Base-by-base conservation (phyloP, 1,284 basidiomycete species). In the Phylloboletellus chloephorus region DNA sequence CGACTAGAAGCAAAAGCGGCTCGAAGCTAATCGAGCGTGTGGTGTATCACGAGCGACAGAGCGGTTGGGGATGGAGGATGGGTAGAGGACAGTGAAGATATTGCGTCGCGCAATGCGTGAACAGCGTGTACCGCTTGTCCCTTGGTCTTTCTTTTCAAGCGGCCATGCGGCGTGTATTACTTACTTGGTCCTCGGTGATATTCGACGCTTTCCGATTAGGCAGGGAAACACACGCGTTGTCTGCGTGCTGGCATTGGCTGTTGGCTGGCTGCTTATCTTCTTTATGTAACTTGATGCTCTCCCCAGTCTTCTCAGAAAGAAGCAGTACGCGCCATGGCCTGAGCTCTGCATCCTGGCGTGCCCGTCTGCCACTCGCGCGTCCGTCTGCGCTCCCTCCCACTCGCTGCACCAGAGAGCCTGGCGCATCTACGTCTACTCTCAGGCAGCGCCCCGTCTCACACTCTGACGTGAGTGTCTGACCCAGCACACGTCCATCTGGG, bases 241-340 rank as follows among this genome's bases (percentile, higher is more conserved):
- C 61, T 77, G 79, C 79, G 78, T 79, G 76, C 76, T 79, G 78
- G 79, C 77, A 72, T 59, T 43, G 31, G 39, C 47, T 57, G 53
- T 58, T 51, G 43, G 47, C 47, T 54, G 46, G 45, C 48, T 47
- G 43, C 56, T 40, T 53, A 43, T 46, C 58, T 46, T 44, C 41
- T 54, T 64, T 63, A 64, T 60, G 63, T 65, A 63, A 62, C 33
- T 43, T 23, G 32, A 24, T 41, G 16, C 36, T 30, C 37, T 32
- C 17, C 25, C 25, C 21, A 23, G 29, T 37, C 39, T 47, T 47
- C 44, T 38, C 34, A 37, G 41, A 43, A 44, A 29, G 9, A 15
- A 26, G 36, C 25, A 13, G 25, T 26, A 17, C 22, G 11, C 39
- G n/a, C n/a, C 31, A 11, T 21, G 16, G 23, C 21, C 20, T 26